phyloP scores from a whole-genome alignment of 2,329 filamentous ascomycete genomes.

The Epichloe gansuensis region DNA sequence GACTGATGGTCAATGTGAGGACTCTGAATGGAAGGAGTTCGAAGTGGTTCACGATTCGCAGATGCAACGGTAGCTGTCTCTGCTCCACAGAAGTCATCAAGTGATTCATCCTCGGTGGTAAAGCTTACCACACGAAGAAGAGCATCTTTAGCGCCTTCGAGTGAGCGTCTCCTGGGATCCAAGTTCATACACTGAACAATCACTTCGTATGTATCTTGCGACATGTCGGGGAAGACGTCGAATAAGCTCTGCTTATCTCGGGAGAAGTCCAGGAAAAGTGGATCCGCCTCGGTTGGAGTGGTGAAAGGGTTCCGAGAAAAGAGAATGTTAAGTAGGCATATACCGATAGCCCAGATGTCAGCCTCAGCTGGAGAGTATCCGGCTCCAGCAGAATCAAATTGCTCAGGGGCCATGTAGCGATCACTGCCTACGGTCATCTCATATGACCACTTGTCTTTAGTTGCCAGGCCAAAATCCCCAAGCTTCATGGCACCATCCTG shows the following conservation, averaged over 20 bases:
- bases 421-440: slow-evolving; percentile 94
- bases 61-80: slow-evolving; percentile 68
- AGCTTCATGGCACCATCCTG: slow-evolving; percentile 85
- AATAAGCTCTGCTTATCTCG: slow-evolving; percentile 92
- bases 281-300: slow-evolving; percentile 78
- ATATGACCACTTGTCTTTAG: slow-evolving; percentile 77
- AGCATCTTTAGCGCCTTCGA: slow-evolving; percentile 64
- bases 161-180: slow-evolving; percentile 78
- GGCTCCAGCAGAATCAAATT: slow-evolving; percentile 77
- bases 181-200: slow-evolving; percentile 82
- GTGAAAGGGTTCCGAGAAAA: slow-evolving; percentile 97
- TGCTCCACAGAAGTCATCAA: slow-evolving; percentile 87
- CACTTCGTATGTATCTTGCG: slow-evolving; percentile 92
- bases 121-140: slow-evolving; percentile 76
- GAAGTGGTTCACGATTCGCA: slow-evolving; percentile 86
- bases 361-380: slow-evolving; percentile 91
- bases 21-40: slow-evolving; percentile 88
- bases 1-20: slow-evolving; percentile 54
- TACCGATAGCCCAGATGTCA: slow-evolving; percentile 94
- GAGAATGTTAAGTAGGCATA: slow-evolving; percentile 90
- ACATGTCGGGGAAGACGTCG: slow-evolving; percentile 97
- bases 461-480: slow-evolving; percentile 90
- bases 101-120: slow-evolving; percentile 80
- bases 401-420: slow-evolving; percentile 97
- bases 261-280: slow-evolving; percentile 84